phyloP scores from a whole-genome alignment of 257 asterid species.

The Nemophila menziesii region DNA sequence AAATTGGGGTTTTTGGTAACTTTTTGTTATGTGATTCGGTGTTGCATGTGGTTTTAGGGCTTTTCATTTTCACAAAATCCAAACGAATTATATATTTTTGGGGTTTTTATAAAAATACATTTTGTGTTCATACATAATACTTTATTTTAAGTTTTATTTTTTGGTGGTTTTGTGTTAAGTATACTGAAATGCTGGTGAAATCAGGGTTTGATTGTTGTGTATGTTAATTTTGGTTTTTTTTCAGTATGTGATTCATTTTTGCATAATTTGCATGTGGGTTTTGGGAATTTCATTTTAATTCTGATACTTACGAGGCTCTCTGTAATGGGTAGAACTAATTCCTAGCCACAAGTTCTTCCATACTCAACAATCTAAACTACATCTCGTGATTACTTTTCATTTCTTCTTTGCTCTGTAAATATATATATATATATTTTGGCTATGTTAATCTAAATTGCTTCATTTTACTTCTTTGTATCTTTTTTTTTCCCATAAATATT shows the following conservation, averaged over 20 bases:
- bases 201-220: constrained; percentile 4
- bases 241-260: neutral
- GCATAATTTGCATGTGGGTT: neutral
- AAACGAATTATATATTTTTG: neutral
- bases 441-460: neutral
- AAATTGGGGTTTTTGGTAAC: too few relatives aligned
- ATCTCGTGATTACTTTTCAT: too few relatives aligned
- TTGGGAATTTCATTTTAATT: neutral
- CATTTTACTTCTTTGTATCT: too few relatives aligned
- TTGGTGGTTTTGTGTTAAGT: neutral
- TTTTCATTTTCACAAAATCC: neutral
- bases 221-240: neutral
- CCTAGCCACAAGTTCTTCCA: too few relatives aligned
- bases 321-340: too few relatives aligned
- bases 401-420: neutral
- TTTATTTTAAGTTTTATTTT: neutral
- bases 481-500: too few relatives aligned
- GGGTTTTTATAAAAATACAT: too few relatives aligned
- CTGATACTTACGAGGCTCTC: neutral
- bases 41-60: too few relatives aligned
- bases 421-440: too few relatives aligned
- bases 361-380: too few relatives aligned
- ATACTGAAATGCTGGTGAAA: constrained; percentile 1
- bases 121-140: constrained; percentile 5
- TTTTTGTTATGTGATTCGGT: too few relatives aligned